Base-by-base conservation (phyloP, 306 rosid genomes). In the Fragaria iinumae region DNA sequence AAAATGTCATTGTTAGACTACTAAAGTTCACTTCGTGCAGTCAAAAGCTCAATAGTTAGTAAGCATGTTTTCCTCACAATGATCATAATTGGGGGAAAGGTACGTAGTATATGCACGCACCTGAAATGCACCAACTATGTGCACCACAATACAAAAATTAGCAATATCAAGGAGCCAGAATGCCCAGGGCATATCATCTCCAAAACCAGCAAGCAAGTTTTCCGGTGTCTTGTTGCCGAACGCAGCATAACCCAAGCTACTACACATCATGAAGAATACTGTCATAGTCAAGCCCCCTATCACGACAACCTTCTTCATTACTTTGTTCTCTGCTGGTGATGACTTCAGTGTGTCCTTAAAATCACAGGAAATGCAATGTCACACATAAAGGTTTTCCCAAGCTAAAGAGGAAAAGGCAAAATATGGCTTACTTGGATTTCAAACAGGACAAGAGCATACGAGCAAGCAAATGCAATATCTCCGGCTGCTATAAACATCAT, bases 111-210 rank as follows among this genome's bases (percentile, higher is more conserved):
- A 44, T 44, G 0, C 43, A 57, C 66, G 66, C 8, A 91, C 96
- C 97, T 90, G 95, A 81, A 81, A 92, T 44, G 93, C 96, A 44
- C 96, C 97, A 44, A 90, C 66, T 47, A 92, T 78, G 80, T 92
- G 96, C 72, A 90, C 83, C 68, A 88, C 77, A 18, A 90, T 82
- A 79, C 44, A 86, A 38, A 80, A 29, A 25, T 92, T 89, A 59
- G 91, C 93, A 48, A 86, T 11, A 21, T 90, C 86, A 10, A 92
- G 81, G 47, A 88, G 72, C 93, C 96, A 92, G 25, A 81, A 84
- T 36, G 25, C 70, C 70, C 43, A 8, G 16, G 90, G 87, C n/a
- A 87, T 87, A 0, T 81, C 81, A 77, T 81, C 85, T 72, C 87
- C 97, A 69, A 89, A 87, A 65, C 92, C 92, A 0, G 88, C 81